phyloP scores from a whole-genome alignment of 345 rosid species.

The Erodium maritimum region DNA sequence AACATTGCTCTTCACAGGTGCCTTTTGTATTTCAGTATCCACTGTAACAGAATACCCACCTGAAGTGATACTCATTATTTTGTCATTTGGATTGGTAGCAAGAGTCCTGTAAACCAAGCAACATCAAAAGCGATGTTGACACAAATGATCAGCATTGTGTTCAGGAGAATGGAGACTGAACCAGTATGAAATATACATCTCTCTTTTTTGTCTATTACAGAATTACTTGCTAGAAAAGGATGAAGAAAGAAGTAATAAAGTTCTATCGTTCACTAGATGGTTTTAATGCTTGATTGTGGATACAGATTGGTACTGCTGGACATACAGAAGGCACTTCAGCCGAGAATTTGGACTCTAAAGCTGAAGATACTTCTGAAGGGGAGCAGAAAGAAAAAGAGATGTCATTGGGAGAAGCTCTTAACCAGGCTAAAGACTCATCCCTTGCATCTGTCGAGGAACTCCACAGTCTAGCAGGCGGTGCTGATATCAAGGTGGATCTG shows the following conservation, averaged over 20 bases:
- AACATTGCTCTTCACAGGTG: conserved; percentile 96
- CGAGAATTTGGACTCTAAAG: conserved; percentile 32
- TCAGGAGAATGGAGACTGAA: conserved; percentile 93
- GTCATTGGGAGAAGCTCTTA: conserved; percentile 74
- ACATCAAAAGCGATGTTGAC: conserved; percentile 99
- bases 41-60: conserved; percentile 2
- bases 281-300: conserved; percentile 22
- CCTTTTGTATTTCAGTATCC: conserved; percentile 3
- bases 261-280: conserved; percentile 7
- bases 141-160: conserved; percentile 89
- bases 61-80: conserved; percentile 17
- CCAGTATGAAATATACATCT: conserved; percentile 36
- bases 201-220: conserved; percentile 2
- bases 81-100: conserved; percentile 48
- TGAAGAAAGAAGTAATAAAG: conserved; percentile 8
- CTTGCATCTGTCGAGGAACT: conserved; percentile 94
- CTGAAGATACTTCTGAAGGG: conserved; percentile 37
- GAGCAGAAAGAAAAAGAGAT: conserved; percentile 55
- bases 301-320: conserved; percentile 47
- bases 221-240: neutral
- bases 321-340: conserved; percentile 35
- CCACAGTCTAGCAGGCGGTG: conserved; percentile 89
- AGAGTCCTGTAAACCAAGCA: conserved; percentile 95
- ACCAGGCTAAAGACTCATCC: conserved; percentile 56
- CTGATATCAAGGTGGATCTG: conserved; percentile 78